These are phyloP conservation scores for Nyssa sinensis DNA, from an alignment of 148 eudicot species.

Conservation along the genomic window DNA sequence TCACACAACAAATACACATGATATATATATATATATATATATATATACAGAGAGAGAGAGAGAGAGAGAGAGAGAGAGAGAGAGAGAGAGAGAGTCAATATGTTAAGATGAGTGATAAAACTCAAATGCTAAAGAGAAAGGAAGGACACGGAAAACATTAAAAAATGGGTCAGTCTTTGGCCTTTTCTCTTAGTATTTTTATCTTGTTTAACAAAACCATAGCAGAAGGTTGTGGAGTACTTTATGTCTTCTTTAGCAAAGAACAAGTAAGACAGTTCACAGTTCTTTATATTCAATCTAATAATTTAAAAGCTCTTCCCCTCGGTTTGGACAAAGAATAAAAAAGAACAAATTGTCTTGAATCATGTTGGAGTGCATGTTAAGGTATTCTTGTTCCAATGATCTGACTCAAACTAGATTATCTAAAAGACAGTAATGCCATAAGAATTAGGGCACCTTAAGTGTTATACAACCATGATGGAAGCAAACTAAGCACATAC, in stretches of 20 bases:
- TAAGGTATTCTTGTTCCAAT: slow-evolving; percentile 16
- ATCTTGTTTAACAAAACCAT: background rate
- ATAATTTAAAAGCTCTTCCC: background rate
- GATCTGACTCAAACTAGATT: background rate
- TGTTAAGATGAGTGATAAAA: too few relatives aligned
- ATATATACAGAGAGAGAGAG: background rate
- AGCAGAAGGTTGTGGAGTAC: background rate
- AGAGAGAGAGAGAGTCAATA: too few relatives aligned
- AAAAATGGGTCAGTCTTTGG: background rate
- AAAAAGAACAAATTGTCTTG: background rate
- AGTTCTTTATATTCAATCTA: background rate
- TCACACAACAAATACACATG: background rate
- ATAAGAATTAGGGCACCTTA: background rate
- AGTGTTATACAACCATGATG: background rate
- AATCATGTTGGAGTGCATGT: background rate
- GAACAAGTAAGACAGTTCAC: slow-evolving; percentile 6
- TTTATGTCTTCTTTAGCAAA: background rate
- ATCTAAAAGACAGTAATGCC: background rate
- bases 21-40: too few relatives aligned
- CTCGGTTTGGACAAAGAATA: background rate
- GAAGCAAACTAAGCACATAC: background rate
- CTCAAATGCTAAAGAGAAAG: background rate
- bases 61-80: too few relatives aligned
- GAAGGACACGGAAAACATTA: background rate
- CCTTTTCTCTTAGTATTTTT: background rate